Conservation (phyloP, 2,329 filamentous ascomycete species). For the Cladosporium sp. region DNA sequence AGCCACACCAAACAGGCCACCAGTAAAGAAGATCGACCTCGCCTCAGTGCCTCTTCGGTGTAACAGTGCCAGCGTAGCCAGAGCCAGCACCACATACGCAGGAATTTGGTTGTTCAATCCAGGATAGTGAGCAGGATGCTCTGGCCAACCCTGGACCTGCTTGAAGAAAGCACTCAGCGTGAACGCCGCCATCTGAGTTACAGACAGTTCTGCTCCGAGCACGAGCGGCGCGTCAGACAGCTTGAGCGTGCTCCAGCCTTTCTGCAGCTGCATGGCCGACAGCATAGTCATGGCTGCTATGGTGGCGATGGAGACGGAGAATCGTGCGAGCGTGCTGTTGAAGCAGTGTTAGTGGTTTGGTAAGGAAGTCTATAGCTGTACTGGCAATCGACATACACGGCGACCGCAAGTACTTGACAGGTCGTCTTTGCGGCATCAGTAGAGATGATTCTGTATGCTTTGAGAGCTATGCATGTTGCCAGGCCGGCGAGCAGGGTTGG, state of each 20-base stretch:
- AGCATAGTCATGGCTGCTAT: conserved; percentile 9
- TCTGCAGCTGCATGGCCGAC: conserved; percentile 4
- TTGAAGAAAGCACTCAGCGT: conserved; percentile 9
- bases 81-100: neutral
- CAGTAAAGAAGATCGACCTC: conserved; percentile 3
- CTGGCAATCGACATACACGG: neutral
- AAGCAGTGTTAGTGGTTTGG: neutral
- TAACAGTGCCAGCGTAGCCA: neutral
- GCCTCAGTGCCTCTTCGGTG: neutral
- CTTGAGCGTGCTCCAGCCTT: conserved; percentile 9
- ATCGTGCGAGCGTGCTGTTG: conserved; percentile 1
- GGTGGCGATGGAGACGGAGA: conserved; percentile 5
- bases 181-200: neutral
- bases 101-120: neutral
- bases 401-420: conserved; percentile 7
- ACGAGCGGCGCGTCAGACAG: conserved; percentile 6
- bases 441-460: conserved; percentile 9
- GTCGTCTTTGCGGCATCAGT: conserved; percentile 2
- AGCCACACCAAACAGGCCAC: conserved; percentile 6
- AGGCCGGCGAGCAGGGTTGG: conserved; percentile 7
- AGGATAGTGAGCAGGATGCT: conserved; percentile 1
- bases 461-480: conserved; percentile 6
- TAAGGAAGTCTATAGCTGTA: too few species aligned
- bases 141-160: neutral
- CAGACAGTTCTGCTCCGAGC: conserved; percentile 4